phyloP scores from a whole-genome alignment of 1,139 yeast species.

The Scheffersomyces insectosa region DNA sequence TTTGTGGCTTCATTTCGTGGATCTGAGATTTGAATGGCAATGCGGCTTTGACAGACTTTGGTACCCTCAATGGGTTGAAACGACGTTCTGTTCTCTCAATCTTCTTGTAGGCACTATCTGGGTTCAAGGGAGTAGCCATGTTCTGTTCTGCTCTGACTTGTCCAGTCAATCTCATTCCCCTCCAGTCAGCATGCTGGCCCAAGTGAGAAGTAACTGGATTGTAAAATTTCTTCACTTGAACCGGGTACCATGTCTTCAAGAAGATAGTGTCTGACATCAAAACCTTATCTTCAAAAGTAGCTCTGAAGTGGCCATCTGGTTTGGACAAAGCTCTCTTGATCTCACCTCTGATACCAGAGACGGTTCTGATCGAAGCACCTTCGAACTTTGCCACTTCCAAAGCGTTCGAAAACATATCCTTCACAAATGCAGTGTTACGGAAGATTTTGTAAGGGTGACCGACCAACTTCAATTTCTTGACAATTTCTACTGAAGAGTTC shows the following conservation, averaged over 20 bases:
- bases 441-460: conserved; percentile 93
- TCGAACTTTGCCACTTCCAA: conserved; percentile 97
- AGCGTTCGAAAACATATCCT: conserved; percentile 91
- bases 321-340: conserved; percentile 90
- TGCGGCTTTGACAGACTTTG: conserved; percentile 70
- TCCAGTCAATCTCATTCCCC: conserved; percentile 95
- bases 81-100: conserved; percentile 84
- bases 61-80: conserved; percentile 85
- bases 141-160: conserved; percentile 80
- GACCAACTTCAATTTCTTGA: conserved; percentile 90
- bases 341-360: conserved; percentile 96
- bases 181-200: conserved; percentile 81
- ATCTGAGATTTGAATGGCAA: conserved; percentile 93
- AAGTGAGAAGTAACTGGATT: conserved; percentile 94
- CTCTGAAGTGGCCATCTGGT: conserved; percentile 97
- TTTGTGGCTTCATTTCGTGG: conserved; percentile 84
- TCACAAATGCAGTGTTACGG: conserved; percentile 94
- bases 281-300: conserved; percentile 96
- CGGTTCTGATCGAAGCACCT: conserved; percentile 96
- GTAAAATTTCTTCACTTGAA: conserved; percentile 83
- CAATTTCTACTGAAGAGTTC: conserved; percentile 87
- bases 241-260: conserved; percentile 96
- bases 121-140: conserved; percentile 64
- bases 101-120: conserved; percentile 72
- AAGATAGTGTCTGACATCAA: conserved; percentile 87